Evolutionary conservation across 768 basidiomycete genomes (phyloP).

Genomic region (Agrocybe pediades): DNA sequence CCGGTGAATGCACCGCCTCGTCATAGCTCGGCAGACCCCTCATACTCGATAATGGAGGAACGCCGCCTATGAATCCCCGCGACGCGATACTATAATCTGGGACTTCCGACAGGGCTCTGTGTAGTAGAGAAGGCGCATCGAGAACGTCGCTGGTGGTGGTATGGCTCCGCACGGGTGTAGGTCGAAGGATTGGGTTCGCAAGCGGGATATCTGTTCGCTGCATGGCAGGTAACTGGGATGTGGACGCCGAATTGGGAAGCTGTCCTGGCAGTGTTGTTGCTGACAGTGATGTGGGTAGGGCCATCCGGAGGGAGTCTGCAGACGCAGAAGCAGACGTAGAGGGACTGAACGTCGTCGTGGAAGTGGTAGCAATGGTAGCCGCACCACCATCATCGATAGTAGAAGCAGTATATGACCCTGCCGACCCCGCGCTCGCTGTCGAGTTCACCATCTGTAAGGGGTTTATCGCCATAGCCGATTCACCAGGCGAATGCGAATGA

Average conservation of each 20-base stretch:
- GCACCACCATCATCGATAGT: background rate
- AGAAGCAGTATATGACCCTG: background rate
- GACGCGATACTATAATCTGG: conserved; percentile 87
- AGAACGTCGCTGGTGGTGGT: background rate
- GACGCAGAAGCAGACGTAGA: too few relatives aligned
- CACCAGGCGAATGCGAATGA: conserved; percentile 1
- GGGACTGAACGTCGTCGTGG: background rate
- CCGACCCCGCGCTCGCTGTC: background rate
- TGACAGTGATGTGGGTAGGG: background rate
- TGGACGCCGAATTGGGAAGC: conserved; percentile 1
- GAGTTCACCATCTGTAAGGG: background rate
- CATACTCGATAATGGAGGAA: conserved; percentile 80
- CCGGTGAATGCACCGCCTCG: conserved; percentile 45
- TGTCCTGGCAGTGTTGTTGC: background rate
- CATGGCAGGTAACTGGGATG: conserved; percentile 7
- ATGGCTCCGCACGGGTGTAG: background rate
- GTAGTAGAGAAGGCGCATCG: conserved; percentile 40
- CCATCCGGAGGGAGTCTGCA: background rate
- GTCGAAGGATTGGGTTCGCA: background rate
- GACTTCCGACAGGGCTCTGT: conserved; percentile 72
- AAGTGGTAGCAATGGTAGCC: background rate
- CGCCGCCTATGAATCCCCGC: conserved; percentile 87
- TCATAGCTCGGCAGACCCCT: conserved; percentile 87
- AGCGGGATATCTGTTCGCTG: conserved; percentile 2
- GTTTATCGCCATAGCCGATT: background rate